These are phyloP conservation scores for Cadophora sp. DNA, from an alignment of 2,329 filamentous ascomycete species.

Conservation along the genomic window DNA sequence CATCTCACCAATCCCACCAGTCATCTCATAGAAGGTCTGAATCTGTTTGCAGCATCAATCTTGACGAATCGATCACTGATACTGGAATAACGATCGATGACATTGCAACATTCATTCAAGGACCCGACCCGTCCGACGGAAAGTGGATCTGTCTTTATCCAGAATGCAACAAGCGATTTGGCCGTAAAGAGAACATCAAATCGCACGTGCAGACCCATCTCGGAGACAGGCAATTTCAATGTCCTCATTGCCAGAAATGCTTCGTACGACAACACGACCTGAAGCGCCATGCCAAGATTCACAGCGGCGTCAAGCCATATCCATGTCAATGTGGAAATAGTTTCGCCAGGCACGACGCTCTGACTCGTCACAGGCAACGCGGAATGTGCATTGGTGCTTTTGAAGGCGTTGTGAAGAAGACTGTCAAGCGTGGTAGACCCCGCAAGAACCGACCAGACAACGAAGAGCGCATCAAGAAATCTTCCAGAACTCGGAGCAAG, in stretches of 20 bases:
- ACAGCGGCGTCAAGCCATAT: conserved; percentile 94
- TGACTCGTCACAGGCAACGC: conserved; percentile 91
- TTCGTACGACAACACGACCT: conserved; percentile 97
- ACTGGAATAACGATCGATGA: conserved; percentile 90
- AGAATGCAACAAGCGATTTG: conserved; percentile 87
- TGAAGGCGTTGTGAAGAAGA: conserved; percentile 75
- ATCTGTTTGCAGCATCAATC: conserved; percentile 65
- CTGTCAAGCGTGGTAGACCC: conserved; percentile 69
- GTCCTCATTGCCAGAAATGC: conserved; percentile 90
- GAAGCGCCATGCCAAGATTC: conserved; percentile 96
- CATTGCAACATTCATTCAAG: conserved; percentile 75
- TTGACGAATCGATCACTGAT: conserved; percentile 71
- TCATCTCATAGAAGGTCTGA: conserved; percentile 62
- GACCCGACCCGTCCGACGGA: conserved; percentile 74
- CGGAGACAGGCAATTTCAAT: conserved; percentile 93
- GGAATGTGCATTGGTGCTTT: conserved; percentile 97
- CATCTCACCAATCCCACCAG: conserved; percentile 28
- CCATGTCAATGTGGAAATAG: conserved; percentile 93
- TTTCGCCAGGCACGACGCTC: conserved; percentile 92
- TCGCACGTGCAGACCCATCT: conserved; percentile 98
- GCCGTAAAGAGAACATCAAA: conserved; percentile 98
- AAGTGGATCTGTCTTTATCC: conserved; percentile 82
- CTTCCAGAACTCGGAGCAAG: conserved; percentile 60
- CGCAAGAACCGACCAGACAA: conserved; percentile 65
- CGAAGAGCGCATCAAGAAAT: conserved; percentile 60